phyloP scores from a whole-genome alignment of 768 basidiomycete species.

The Collybia sordida region DNA sequence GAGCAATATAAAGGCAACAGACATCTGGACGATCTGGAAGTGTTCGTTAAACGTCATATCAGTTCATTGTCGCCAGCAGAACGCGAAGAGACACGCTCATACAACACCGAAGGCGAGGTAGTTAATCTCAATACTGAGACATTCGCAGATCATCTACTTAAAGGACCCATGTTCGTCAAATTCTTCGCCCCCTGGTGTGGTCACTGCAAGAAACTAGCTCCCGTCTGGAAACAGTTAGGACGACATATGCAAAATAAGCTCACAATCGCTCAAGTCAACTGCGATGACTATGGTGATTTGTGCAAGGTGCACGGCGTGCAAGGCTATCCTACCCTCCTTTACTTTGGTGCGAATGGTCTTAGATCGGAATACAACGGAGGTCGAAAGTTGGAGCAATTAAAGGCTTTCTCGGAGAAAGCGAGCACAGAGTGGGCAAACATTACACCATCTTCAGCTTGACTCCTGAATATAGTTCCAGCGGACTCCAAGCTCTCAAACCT shows the following conservation, averaged over 20 bases:
- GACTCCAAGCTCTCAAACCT: conserved; percentile 29
- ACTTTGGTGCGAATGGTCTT: conserved; percentile 55
- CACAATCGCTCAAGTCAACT: conserved; percentile 85
- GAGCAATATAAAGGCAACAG: conserved; percentile 57
- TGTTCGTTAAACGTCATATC: conserved; percentile 51
- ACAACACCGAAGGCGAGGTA: conserved; percentile 37
- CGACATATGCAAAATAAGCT: conserved; percentile 65
- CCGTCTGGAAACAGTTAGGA: conserved; percentile 77
- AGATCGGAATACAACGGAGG: conserved; percentile 77
- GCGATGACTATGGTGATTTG: conserved; percentile 68
- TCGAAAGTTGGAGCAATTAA: conserved; percentile 69
- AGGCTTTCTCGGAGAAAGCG: conserved; percentile 75
- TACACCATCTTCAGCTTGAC: neutral
- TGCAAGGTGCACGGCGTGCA: conserved; percentile 67
- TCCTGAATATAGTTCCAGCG: conserved; percentile 16
- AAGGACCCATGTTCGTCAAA: conserved; percentile 50
- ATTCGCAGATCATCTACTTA: conserved; percentile 36
- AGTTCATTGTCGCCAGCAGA: conserved; percentile 10
- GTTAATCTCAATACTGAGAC: conserved; percentile 30
- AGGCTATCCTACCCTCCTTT: conserved; percentile 84
- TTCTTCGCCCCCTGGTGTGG: conserved; percentile 98
- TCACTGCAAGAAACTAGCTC: conserved; percentile 94
- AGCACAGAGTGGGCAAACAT: conserved; percentile 59
- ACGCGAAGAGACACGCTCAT: conserved; percentile 17
- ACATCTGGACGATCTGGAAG: conserved; percentile 50